Base-by-base conservation (phyloP, 1,284 basidiomycete genomes). In the Ceratobasidium sp. region DNA sequence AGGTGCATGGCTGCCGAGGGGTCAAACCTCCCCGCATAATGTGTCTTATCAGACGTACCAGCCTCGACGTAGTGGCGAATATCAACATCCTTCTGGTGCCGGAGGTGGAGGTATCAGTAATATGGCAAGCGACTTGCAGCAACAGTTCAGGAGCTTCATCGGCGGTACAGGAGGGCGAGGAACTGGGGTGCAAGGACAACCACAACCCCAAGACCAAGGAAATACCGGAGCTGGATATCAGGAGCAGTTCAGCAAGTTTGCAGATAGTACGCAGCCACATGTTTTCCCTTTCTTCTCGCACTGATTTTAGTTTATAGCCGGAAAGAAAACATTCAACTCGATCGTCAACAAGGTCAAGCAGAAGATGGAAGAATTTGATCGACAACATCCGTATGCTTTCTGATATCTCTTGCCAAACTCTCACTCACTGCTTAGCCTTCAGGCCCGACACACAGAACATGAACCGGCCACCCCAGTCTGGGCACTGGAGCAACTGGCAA, bases 341-440 rank as follows among this genome's bases (percentile, higher is more conserved):
- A 81, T 94, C 39, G 84, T 93, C 59, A 88, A 87, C 39, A 93
- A 90, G 80, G 90, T 92, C 61, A 92, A 88, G 79, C 88, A 91
- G 9, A 93, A 93, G 85, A 88, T 93, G 77, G 89, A 90, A 79
- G 92, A 93, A 78, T 88, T 88, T 76, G 91, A 93, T 48, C 76
- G 72, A 27, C 39, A 72, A 29, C 29, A 72, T 41, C 69, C 56
- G 69, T 72, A 39, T 19, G 69, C 62, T 13, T 27, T 51, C 5
- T 14, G 11, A 14, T 62, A 14, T 7, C 5, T n/a, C 16, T 24
- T 37, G 13, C 9, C 29, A 8, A 59, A 24, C 6, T 39, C 43
- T 7, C 16, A 2, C 11, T 46, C 16, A 39, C 39, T 13, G 22
- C 31, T 37, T 58, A 14, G 8, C 48, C 8, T 14, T 19, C 34